Conservation (phyloP, 768 basidiomycete species). For the Rhodotorula taiwanensis region DNA sequence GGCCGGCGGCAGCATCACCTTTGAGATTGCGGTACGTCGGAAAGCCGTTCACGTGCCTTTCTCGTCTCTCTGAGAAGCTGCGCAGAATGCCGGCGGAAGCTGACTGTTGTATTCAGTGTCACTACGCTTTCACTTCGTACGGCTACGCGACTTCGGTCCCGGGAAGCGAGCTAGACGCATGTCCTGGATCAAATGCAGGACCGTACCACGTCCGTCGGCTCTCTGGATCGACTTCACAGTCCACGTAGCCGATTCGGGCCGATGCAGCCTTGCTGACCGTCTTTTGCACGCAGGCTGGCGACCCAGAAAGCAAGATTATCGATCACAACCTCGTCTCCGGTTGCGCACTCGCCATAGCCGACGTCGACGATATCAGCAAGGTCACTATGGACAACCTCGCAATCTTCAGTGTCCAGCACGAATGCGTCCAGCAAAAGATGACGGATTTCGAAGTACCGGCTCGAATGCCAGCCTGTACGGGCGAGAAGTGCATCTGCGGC, state of each 20-base stretch:
- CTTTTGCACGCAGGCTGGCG: conserved; percentile 18
- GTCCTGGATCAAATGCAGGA: conserved; percentile 25
- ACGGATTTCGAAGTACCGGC: conserved; percentile 40
- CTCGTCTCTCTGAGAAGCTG: neutral
- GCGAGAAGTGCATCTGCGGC: conserved; percentile 41
- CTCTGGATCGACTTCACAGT: no score
- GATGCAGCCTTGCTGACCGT: neutral
- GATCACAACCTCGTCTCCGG: conserved; percentile 25
- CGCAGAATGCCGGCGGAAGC: no score
- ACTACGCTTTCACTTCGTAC: conserved; percentile 8
- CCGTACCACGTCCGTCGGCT: neutral
- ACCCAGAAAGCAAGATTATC: conserved; percentile 12
- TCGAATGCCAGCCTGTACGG: conserved; percentile 41
- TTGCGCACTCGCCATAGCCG: conserved; percentile 33
- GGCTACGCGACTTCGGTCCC: conserved; percentile 13
- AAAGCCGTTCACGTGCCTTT: no score
- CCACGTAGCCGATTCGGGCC: no score
- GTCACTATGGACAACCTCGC: conserved; percentile 41
- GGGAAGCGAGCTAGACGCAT: conserved; percentile 13
- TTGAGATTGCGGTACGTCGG: conserved; percentile 17
- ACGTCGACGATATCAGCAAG: conserved; percentile 31
- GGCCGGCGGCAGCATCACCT: conserved; percentile 24
- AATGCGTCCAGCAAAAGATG: conserved; percentile 38
- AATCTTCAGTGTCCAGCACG: conserved; percentile 40
- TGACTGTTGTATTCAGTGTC: neutral